Percentiles rank a stretch among this genome's conserved stretches.
Evolutionary conservation across 2,329 filamentous ascomycete species (phyloP).

Genomic region (Xylaria digitata): DNA sequence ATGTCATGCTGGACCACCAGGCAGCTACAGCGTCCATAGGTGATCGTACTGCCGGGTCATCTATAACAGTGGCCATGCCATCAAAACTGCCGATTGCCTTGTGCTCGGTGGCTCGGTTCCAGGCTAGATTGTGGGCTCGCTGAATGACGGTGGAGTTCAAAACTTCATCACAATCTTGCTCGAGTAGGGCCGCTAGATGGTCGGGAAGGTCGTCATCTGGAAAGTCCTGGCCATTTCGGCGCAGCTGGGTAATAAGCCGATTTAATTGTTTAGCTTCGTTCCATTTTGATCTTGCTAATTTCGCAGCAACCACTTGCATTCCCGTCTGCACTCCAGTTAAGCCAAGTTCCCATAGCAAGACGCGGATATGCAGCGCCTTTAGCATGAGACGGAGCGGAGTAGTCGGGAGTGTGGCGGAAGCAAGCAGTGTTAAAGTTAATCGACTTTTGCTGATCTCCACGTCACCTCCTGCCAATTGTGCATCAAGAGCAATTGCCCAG

Average conservation of each 20-base stretch:
- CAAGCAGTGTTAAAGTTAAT: conserved; percentile 85
- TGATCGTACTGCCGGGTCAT: conserved; percentile 85
- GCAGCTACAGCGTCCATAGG: conserved; percentile 90
- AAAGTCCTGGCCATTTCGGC: conserved; percentile 55
- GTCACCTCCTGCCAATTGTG: conserved; percentile 91
- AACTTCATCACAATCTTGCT: conserved; percentile 84
- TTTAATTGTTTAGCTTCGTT: conserved; percentile 78
- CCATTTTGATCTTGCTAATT: conserved; percentile 82
- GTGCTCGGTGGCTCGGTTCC: conserved; percentile 81
- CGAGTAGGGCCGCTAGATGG: conserved; percentile 79
- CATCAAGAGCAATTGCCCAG: conserved; percentile 93
- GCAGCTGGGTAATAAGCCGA: conserved; percentile 58
- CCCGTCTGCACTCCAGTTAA: conserved; percentile 73
- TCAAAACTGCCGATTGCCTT: conserved; percentile 72
- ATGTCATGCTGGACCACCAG: conserved; percentile 83
- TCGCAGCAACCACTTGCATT: conserved; percentile 75
- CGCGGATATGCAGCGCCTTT: conserved; percentile 90
- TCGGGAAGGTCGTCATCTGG: conserved; percentile 77
- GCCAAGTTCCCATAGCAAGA: conserved; percentile 83
- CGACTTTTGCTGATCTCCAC: conserved; percentile 89
- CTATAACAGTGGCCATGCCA: conserved; percentile 84
- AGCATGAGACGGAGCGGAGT: conserved; percentile 88
- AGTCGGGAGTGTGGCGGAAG: conserved; percentile 85
- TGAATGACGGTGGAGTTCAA: conserved; percentile 82
- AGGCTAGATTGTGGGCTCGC: conserved; percentile 88